Evolutionary conservation across 257 asterid genomes (phyloP).

Genomic region (Ophiorrhiza pumila): DNA sequence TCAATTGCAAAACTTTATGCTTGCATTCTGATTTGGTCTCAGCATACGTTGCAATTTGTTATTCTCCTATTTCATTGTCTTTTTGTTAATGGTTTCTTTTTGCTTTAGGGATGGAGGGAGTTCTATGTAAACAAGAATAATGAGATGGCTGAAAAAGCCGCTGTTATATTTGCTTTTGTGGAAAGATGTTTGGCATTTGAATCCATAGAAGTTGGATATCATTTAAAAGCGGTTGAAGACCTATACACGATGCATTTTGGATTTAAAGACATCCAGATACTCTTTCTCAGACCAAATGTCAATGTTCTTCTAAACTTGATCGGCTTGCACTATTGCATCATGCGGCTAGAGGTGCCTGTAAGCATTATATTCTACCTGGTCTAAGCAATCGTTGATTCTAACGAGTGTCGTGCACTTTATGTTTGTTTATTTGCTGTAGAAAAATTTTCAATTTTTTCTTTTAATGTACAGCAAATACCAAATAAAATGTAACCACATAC

Average conservation of each 20-base stretch:
- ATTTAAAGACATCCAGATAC: slow-evolving; percentile 60
- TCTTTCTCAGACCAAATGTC: slow-evolving; percentile 58
- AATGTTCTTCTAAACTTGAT: slow-evolving; percentile 68
- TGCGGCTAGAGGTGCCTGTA: slow-evolving; percentile 59
- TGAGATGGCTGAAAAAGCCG: slow-evolving; percentile 61
- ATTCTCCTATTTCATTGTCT: not conserved
- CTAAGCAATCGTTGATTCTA: not conserved
- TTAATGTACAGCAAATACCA: not conserved
- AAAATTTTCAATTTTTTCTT: not conserved
- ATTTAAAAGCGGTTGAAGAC: slow-evolving; percentile 54
- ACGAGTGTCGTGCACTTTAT: not conserved
- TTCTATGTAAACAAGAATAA: slow-evolving; percentile 56
- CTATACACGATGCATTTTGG: slow-evolving; percentile 52
- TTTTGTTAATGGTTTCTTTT: not conserved
- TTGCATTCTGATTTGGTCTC: not conserved
- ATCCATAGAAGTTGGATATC: slow-evolving; percentile 70
- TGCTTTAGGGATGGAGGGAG: slow-evolving; percentile 63
- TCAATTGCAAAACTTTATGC: not conserved
- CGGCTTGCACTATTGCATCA: slow-evolving; percentile 79
- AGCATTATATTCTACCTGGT: slow-evolving; percentile 3
- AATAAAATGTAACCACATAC: not conserved
- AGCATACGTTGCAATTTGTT: not conserved
- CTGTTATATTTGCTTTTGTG: slow-evolving; percentile 32
- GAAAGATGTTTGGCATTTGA: slow-evolving; percentile 55
- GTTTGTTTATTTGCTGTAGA: not conserved